phyloP scores from a whole-genome alignment of 768 basidiomycete genomes.

The Coprinopsis marcescibilis region DNA sequence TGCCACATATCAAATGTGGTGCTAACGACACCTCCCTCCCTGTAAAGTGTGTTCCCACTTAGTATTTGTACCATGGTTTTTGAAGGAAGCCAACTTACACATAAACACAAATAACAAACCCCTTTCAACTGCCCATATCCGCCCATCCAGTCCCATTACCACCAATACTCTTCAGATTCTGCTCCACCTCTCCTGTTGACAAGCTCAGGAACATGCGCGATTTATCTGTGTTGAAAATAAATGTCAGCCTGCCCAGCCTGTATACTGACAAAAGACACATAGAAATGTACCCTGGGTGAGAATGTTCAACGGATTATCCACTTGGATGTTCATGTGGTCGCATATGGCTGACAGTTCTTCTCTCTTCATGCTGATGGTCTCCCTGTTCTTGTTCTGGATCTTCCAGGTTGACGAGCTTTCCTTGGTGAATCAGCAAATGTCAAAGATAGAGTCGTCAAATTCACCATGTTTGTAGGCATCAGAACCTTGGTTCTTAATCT shows the following conservation, averaged over 20 bases:
- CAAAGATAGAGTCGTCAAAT: constrained; percentile 82
- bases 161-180: too few relatives aligned
- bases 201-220: constrained; percentile 82
- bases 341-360: constrained; percentile 90
- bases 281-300: constrained; percentile 65
- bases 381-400: constrained; percentile 66
- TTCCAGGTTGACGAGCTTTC: constrained; percentile 81
- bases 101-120: too few relatives aligned
- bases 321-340: constrained; percentile 95
- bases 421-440: constrained; percentile 78
- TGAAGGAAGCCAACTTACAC: too few relatives aligned
- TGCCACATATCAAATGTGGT: too few relatives aligned
- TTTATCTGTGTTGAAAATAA: constrained; percentile 50
- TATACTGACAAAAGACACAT: neutral
- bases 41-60: too few relatives aligned
- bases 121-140: too few relatives aligned
- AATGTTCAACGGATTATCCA: constrained; percentile 95
- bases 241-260: constrained; percentile 22
- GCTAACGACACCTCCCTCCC: too few relatives aligned
- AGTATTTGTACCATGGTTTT: too few relatives aligned
- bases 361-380: constrained; percentile 58
- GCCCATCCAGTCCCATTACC: too few relatives aligned
- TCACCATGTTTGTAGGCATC: constrained; percentile 82
- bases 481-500: constrained; percentile 86
- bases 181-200: too few relatives aligned